phyloP scores from a whole-genome alignment of 805 yeast species.

The Torulaspora quercuum region DNA sequence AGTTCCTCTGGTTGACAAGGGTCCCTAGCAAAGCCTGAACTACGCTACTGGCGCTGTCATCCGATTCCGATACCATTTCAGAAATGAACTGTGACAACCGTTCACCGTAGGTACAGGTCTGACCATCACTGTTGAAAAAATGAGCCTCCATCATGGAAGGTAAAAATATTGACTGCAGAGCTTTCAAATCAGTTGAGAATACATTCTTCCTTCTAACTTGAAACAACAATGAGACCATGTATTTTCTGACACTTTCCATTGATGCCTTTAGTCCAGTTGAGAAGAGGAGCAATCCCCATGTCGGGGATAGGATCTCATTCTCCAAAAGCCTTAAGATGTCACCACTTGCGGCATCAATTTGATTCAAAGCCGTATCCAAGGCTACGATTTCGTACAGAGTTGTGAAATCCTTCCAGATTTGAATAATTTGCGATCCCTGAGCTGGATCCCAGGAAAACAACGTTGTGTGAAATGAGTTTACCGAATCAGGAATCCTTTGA shows the following conservation, averaged over 20 bases:
- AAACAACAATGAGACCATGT: slow-evolving; percentile 54
- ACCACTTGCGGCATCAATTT: slow-evolving; percentile 68
- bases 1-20: slow-evolving; percentile 45
- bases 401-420: slow-evolving; percentile 66
- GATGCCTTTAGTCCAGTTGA: slow-evolving; percentile 73
- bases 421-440: slow-evolving; percentile 35
- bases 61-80: slow-evolving; percentile 14
- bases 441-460: slow-evolving; percentile 21
- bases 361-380: slow-evolving; percentile 81
- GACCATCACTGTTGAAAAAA: slow-evolving; percentile 48
- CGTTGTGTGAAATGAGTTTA: slow-evolving; percentile 12
- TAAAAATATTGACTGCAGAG: slow-evolving; percentile 44
- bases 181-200: slow-evolving; percentile 42
- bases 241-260: slow-evolving; percentile 72
- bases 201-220: slow-evolving; percentile 47
- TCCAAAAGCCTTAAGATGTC: slow-evolving; percentile 58
- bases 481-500: slow-evolving; percentile 38
- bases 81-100: slow-evolving; percentile 46
- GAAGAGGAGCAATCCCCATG: slow-evolving; percentile 72
- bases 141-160: slow-evolving; percentile 63
- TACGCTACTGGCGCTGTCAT: slow-evolving; percentile 5
- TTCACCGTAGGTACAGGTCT: slow-evolving; percentile 57
- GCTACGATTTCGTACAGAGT: slow-evolving; percentile 79
- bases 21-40: slow-evolving; percentile 40
- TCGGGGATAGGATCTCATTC: slow-evolving; percentile 53